A percentile compares a stretch with the other conserved stretches of the same genome.
phyloP scores from a whole-genome alignment of 495 filamentous ascomycete species.

The Podospora didyma region DNA sequence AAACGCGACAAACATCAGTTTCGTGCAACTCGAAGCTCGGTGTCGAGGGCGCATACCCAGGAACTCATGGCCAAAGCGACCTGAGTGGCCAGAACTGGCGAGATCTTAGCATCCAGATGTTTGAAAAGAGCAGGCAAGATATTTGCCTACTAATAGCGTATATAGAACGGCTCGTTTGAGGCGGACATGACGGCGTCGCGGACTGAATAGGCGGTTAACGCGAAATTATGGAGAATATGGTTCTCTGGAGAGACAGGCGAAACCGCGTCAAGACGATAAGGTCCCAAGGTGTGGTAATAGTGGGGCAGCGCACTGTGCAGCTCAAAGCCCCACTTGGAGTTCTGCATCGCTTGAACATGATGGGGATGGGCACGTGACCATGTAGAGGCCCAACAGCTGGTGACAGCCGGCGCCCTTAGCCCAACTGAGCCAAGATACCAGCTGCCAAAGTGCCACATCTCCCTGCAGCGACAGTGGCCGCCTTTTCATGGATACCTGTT shows the following conservation, averaged over 20 bases:
- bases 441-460: constrained; percentile 37
- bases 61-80: constrained; percentile 98
- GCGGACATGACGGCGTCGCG: constrained; percentile 28
- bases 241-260: neutral
- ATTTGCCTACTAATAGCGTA: constrained; percentile 87
- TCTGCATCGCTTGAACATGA: no score
- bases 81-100: constrained; percentile 89
- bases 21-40: neutral
- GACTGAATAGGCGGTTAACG: neutral
- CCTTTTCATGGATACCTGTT: constrained; percentile 11
- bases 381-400: constrained; percentile 16
- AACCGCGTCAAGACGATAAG: neutral
- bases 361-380: constrained; percentile 18
- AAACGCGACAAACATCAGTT: constrained; percentile 8
- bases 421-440: constrained; percentile 6
- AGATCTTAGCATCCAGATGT: constrained; percentile 19
- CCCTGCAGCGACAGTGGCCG: constrained; percentile 12
- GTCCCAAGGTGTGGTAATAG: constrained; percentile 11
- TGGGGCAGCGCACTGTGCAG: constrained; percentile 22
- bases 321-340: no score
- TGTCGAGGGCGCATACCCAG: constrained; percentile 58
- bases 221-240: constrained; percentile 9
- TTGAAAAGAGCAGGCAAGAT: neutral
- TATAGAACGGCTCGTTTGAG: constrained; percentile 76
- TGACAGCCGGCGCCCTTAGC: neutral